Evolutionary conservation across 169 alveolate genomes (phyloP).

Genomic region (Babesia sp.): DNA sequence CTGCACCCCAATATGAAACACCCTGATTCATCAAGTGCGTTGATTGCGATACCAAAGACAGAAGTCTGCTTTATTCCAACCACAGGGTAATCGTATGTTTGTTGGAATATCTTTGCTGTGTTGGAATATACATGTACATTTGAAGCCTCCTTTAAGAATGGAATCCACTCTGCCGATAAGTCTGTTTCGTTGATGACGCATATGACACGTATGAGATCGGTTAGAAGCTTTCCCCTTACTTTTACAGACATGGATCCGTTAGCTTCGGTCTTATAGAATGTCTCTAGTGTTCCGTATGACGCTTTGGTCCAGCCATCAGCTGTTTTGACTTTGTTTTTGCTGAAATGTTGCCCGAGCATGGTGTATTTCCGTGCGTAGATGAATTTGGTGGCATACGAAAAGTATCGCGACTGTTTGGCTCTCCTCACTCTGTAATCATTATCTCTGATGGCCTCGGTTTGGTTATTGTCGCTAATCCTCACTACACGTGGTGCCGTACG

Average conservation of each 20-base stretch:
- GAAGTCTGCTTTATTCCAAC: conserved; percentile 44
- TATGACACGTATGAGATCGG: conserved; percentile 29
- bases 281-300: conserved; percentile 38
- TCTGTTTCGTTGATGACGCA: conserved; percentile 56
- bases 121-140: conserved; percentile 31
- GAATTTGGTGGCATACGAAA: conserved; percentile 20
- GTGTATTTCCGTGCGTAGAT: conserved; percentile 24
- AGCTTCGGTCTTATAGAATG: conserved; percentile 31
- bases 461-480: neutral
- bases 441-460: neutral
- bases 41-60: conserved; percentile 47
- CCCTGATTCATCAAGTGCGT: conserved; percentile 58
- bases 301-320: conserved; percentile 57
- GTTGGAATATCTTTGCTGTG: conserved; percentile 42
- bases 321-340: conserved; percentile 34
- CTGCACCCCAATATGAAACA: conserved; percentile 49
- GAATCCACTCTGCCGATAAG: conserved; percentile 60
- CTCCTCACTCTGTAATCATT: neutral
- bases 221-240: conserved; percentile 52
- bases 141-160: conserved; percentile 51
- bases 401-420: neutral
- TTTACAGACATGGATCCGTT: conserved; percentile 51
- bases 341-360: conserved; percentile 45
- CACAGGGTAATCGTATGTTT: conserved; percentile 60
- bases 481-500: neutral